Base-by-base conservation (phyloP, 148 eudicot species). In the Rhododendron griersonianum region DNA sequence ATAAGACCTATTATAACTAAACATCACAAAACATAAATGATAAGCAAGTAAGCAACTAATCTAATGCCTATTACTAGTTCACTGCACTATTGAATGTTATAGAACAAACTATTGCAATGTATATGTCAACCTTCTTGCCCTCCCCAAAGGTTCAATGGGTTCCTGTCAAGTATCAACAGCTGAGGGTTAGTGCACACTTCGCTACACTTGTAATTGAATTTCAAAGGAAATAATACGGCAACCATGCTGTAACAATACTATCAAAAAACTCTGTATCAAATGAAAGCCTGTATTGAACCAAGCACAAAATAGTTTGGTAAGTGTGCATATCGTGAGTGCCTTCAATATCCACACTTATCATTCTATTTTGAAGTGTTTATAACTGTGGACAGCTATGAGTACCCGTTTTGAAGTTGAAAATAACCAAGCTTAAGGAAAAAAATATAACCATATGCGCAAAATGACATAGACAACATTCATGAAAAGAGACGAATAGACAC, bases 81-180 rank as follows among this genome's bases (percentile, higher is more conserved):
- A 4, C 61, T 28, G 53, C 51, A 71, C 25, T 19, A 25, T 25
- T 28, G 19, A 83, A 25, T 47, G 35, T 47, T n/a, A 5, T 11
- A 78, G 81, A 23, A 16, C 25, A 45, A 45, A 59, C 25, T 1
- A 15, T 33, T 51, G 11, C 11, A 47, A 35, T 59, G 65, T 25
- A 25, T 50, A 86, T 30, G 76, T 84, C 84, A 50, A 90, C 98
- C 98, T 92, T 87, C 90, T 87, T 0, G 82, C 87, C 89, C 83
- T 89, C 80, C 84, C 87, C 86, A 89, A 61, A 25, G 88, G 85
- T 53, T 88, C 95, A 79, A 91, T 30, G 57, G 92, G 91, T 41
- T 80, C 88, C 95, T 91, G 89, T 37, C 73, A 87, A 85, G 61
- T 84, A 84, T 28, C 76, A 88, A 84, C 4, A 69, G 41, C 4